Conservation (phyloP, 306 rosid species). For the Mimosa pudica region DNA sequence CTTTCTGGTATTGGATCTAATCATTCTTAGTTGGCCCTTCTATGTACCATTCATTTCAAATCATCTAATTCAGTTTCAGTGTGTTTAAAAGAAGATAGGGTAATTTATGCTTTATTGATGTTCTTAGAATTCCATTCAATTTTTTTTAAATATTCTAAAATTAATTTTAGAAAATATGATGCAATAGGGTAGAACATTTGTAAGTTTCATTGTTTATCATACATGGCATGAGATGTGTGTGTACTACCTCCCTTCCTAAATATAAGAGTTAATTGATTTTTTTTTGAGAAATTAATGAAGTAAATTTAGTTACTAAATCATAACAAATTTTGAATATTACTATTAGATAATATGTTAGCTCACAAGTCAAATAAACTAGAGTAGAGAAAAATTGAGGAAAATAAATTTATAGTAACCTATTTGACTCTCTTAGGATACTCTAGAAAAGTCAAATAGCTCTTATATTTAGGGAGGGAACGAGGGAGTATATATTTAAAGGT, state of each 20-base stretch:
- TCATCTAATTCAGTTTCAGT: background rate
- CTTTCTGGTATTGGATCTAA: background rate
- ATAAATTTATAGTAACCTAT: no score
- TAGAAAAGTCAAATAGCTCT: no score
- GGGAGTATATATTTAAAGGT: background rate
- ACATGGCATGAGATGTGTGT: constrained; percentile 12
- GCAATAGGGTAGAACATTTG: background rate
- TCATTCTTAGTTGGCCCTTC: background rate
- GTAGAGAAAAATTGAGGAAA: no score
- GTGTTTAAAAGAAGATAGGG: constrained; percentile 3
- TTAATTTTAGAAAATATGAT: background rate
- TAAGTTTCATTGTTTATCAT: constrained; percentile 34
- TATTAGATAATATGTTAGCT: no score
- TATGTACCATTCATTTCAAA: background rate
- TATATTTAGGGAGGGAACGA: no score
- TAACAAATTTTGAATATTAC: no score
- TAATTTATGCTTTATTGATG: background rate
- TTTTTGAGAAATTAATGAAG: no score
- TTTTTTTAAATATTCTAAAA: background rate
- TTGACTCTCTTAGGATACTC: no score
- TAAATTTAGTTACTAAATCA: no score
- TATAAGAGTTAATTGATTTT: no score
- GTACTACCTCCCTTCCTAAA: no score
- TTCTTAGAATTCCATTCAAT: background rate
- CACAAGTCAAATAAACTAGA: no score